Conservation (phyloP, 192 early-diverging fungal species). For the Linnemannia zychae region DNA sequence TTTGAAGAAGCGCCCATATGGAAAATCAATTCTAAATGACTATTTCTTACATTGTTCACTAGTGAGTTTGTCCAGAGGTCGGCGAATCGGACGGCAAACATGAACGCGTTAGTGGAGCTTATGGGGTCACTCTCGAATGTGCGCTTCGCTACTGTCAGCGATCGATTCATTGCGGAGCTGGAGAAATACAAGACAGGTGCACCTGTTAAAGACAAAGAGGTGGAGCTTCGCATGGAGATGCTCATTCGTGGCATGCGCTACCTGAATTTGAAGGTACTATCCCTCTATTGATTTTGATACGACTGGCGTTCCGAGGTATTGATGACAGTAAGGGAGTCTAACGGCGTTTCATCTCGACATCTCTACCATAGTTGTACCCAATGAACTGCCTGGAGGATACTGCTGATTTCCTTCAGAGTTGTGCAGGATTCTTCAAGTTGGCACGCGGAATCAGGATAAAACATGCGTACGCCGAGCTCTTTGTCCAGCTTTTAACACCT, state of each 20-base stretch:
- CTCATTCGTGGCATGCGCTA: conserved; percentile 92
- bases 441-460: conserved; percentile 86
- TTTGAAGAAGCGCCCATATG: neutral
- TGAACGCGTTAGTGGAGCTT: conserved; percentile 93
- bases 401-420: conserved; percentile 92
- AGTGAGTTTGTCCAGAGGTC: conserved; percentile 79
- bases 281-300: neutral
- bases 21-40: neutral
- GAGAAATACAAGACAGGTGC: conserved; percentile 76
- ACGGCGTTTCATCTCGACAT: neutral
- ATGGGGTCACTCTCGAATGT: conserved; percentile 92
- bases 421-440: conserved; percentile 90
- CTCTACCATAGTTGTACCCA: conserved; percentile 84
- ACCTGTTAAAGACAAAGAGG: conserved; percentile 65
- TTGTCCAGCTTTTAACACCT: conserved; percentile 93
- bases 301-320: neutral
- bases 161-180: conserved; percentile 92
- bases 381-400: conserved; percentile 94
- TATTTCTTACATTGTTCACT: neutral
- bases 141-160: conserved; percentile 93
- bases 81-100: conserved; percentile 87
- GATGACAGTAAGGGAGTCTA: neutral
- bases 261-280: conserved; percentile 83
- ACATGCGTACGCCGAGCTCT: conserved; percentile 90
- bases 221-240: conserved; percentile 87